A percentile compares a stretch with the other conserved stretches of the same genome.
Conservation (phyloP, 1,284 basidiomycete species). For the Sparassis latifolia region DNA sequence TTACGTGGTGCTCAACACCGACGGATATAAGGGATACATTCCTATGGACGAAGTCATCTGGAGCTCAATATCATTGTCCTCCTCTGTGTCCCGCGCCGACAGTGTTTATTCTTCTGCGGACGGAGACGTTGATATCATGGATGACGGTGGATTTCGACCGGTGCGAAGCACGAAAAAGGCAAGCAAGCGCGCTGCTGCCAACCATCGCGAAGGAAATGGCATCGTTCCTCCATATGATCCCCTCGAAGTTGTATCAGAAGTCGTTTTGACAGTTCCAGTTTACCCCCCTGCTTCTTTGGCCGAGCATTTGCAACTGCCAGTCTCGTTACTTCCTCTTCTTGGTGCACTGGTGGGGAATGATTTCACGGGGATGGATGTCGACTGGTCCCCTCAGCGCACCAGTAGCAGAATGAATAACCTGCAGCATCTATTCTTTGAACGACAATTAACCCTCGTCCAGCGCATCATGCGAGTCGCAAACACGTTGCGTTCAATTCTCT, state of each 20-base stretch:
- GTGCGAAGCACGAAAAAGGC: constrained; percentile 40
- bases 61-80: constrained; percentile 30
- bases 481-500: constrained; percentile 47
- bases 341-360: constrained; percentile 86
- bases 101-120: constrained; percentile 23
- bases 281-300: constrained; percentile 59
- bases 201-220: constrained; percentile 29
- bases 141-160: constrained; percentile 54
- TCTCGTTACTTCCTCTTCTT: constrained; percentile 76
- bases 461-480: constrained; percentile 53
- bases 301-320: constrained; percentile 40
- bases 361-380: constrained; percentile 39
- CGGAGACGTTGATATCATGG: constrained; percentile 20
- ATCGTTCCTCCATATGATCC: constrained; percentile 43
- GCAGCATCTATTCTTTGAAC: constrained; percentile 65
- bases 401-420: constrained; percentile 32
- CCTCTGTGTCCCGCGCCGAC: constrained; percentile 7
- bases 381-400: constrained; percentile 21
- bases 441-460: constrained; percentile 44
- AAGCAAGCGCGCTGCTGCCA: constrained; percentile 26
- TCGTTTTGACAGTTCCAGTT: constrained; percentile 42
- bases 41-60: constrained; percentile 79
- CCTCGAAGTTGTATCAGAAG: constrained; percentile 22
- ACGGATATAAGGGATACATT: constrained; percentile 72
- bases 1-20: constrained; percentile 71